Percentiles rank a stretch among this genome's conserved stretches.
Conservation (phyloP, 331 rosid genomes). For the Saraca asoca region DNA sequence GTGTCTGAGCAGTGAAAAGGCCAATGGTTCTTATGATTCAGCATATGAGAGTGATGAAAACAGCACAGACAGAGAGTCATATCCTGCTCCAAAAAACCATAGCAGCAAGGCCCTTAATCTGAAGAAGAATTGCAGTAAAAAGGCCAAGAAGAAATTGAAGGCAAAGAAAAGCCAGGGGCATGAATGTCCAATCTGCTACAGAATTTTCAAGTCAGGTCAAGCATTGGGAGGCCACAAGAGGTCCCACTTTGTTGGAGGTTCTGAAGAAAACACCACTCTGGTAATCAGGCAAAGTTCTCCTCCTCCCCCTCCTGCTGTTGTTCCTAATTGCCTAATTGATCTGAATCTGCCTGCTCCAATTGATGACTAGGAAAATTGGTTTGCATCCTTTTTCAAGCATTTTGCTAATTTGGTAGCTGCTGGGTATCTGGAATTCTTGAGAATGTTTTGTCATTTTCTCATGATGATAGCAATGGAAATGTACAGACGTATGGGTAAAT, state of each 20-base stretch:
- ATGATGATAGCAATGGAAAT: constrained; percentile 45
- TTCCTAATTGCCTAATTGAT: constrained; percentile 56
- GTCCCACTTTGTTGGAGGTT: constrained; percentile 82
- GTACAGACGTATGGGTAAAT: constrained; percentile 48
- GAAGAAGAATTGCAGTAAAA: constrained; percentile 34
- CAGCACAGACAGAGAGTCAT: constrained; percentile 52
- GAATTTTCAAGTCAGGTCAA: constrained; percentile 78
- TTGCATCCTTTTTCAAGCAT: constrained; percentile 41
- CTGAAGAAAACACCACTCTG: constrained; percentile 50
- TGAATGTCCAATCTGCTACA: constrained; percentile 83
- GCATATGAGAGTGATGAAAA: constrained; percentile 65
- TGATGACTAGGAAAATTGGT: constrained; percentile 56
- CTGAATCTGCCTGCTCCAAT: constrained; percentile 88
- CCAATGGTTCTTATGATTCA: constrained; percentile 45
- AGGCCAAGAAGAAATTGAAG: constrained; percentile 47
- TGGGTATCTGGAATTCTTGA: constrained; percentile 34
- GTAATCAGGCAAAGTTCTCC: constrained; percentile 50
- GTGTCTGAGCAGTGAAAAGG: constrained; percentile 41
- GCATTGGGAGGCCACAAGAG: constrained; percentile 99
- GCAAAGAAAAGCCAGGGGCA: constrained; percentile 67
- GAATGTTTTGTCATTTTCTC: constrained; percentile 34
- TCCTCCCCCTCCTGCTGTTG: constrained; percentile 12
- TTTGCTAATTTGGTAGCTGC: constrained; percentile 23
- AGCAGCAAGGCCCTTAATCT: constrained; percentile 27
- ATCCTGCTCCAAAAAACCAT: constrained; percentile 39